phyloP scores from a whole-genome alignment of 805 yeast genomes.

The Sugiyamaella qingdaonensis region DNA sequence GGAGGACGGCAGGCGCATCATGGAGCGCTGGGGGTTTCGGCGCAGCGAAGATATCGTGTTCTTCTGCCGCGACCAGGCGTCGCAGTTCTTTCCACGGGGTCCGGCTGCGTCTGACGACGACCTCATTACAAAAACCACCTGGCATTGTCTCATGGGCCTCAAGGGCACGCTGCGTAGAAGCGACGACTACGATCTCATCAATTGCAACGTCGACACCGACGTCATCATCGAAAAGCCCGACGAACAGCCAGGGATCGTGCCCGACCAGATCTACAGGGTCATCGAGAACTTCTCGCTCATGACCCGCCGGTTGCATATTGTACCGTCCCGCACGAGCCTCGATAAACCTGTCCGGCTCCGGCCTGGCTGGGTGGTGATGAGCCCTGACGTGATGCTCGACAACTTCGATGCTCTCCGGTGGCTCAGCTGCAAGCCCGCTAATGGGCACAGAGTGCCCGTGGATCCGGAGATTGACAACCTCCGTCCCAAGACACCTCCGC shows the following conservation, averaged over 20 bases:
- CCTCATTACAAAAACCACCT: conserved; percentile 57
- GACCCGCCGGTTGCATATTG: conserved; percentile 75
- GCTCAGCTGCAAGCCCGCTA: conserved; percentile 36
- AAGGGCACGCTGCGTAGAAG: conserved; percentile 91
- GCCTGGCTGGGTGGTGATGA: conserved; percentile 86
- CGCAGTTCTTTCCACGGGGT: conserved; percentile 62
- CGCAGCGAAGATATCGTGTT: conserved; percentile 87
- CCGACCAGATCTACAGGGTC: conserved; percentile 70
- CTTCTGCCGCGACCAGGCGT: conserved; percentile 61
- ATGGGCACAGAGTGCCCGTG: conserved; percentile 60
- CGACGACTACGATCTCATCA: conserved; percentile 76
- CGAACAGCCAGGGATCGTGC: conserved; percentile 45
- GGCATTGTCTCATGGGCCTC: conserved; percentile 98
- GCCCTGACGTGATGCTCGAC: conserved; percentile 76
- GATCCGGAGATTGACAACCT: conserved; percentile 70
- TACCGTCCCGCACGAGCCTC: conserved; percentile 58
- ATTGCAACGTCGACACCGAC: conserved; percentile 91
- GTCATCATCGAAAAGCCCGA: conserved; percentile 57
- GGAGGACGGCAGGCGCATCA: conserved; percentile 47
- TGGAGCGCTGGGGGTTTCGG: conserved; percentile 60
- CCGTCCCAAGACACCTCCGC: conserved; percentile 77
- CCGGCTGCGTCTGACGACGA: conserved; percentile 39
- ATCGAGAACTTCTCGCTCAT: conserved; percentile 88
- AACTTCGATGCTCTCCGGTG: conserved; percentile 58
- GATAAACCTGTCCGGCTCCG: conserved; percentile 67